phyloP scores from a whole-genome alignment of 345 rosid genomes.

The Brassica cretica region DNA sequence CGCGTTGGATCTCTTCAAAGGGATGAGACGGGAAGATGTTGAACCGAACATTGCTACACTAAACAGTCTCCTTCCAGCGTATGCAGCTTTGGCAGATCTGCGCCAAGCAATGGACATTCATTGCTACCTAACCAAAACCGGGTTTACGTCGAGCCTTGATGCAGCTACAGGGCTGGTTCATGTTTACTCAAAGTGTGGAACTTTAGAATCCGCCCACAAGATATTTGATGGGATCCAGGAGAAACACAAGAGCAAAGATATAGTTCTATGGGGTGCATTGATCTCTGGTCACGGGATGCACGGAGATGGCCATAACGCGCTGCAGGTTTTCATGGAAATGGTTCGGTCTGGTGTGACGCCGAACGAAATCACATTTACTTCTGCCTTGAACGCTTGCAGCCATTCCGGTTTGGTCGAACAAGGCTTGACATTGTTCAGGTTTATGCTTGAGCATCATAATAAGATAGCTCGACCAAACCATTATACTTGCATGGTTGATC shows the following conservation, averaged over 20 bases:
- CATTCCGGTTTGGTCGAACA: constrained; percentile 65
- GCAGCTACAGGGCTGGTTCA: constrained; percentile 59
- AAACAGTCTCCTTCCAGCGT: constrained; percentile 68
- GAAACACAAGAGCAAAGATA: constrained; percentile 46
- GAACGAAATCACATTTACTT: constrained; percentile 58
- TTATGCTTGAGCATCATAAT: constrained; percentile 46
- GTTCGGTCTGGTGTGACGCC: constrained; percentile 56
- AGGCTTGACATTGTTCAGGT: constrained; percentile 53
- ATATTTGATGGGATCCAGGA: constrained; percentile 49
- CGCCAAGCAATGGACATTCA: constrained; percentile 54
- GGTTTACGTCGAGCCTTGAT: constrained; percentile 52
- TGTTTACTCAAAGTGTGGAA: constrained; percentile 64
- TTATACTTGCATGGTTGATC: constrained; percentile 49
- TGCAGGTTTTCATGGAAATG: constrained; percentile 65
- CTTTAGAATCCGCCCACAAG: constrained; percentile 53
- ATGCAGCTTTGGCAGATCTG: constrained; percentile 55
- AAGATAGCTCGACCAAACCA: constrained; percentile 45
- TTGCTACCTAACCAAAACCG: constrained; percentile 50
- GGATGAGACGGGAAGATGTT: constrained; percentile 51
- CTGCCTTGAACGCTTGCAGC: constrained; percentile 61
- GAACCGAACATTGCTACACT: constrained; percentile 54
- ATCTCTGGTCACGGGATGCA: constrained; percentile 63
- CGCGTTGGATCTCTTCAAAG: constrained; percentile 52
- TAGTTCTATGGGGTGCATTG: constrained; percentile 59
- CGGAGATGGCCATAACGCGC: constrained; percentile 55